Evolutionary conservation across 495 filamentous ascomycete genomes (phyloP).

Genomic region (Pyrenopolyporus hunteri): DNA sequence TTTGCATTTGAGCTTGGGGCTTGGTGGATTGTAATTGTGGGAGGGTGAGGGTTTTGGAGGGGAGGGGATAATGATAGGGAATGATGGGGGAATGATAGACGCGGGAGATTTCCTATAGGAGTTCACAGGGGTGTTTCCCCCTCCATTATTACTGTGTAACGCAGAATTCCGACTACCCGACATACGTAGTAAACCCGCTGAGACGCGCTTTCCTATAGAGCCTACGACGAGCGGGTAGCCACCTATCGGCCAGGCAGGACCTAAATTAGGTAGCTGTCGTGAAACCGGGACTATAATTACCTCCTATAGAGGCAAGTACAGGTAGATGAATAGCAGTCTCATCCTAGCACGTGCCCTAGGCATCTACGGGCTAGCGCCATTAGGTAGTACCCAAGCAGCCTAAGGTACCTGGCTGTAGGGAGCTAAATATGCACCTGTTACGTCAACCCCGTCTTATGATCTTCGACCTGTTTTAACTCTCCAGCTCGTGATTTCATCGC

Average conservation of each 20-base stretch:
- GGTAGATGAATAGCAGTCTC: too few species aligned
- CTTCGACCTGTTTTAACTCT: background rate
- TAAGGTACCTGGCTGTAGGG: too few species aligned
- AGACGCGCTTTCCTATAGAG: too few species aligned
- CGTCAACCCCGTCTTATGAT: background rate
- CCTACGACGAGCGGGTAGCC: too few species aligned
- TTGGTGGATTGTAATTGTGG: background rate
- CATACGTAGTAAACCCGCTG: too few species aligned
- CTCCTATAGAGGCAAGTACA: too few species aligned
- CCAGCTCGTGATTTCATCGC: background rate
- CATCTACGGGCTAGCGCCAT: background rate
- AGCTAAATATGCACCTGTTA: too few species aligned
- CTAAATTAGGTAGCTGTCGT: too few species aligned
- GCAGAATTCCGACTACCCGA: too few species aligned
- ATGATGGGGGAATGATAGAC: background rate
- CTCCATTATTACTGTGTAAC: background rate
- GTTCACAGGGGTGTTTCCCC: background rate
- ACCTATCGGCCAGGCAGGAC: too few species aligned
- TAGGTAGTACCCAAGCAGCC: too few species aligned
- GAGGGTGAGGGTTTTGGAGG: slow-evolving; percentile 2
- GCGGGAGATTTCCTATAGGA: slow-evolving; percentile 1
- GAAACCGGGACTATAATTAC: too few species aligned
- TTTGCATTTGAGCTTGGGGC: background rate
- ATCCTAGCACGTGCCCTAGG: background rate
- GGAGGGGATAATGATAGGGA: background rate